Evolutionary conservation across 805 yeast genomes (phyloP), one percentile per base, ranked within the genome.

Genomic region (Kurtzmaniella fragi): DNA sequence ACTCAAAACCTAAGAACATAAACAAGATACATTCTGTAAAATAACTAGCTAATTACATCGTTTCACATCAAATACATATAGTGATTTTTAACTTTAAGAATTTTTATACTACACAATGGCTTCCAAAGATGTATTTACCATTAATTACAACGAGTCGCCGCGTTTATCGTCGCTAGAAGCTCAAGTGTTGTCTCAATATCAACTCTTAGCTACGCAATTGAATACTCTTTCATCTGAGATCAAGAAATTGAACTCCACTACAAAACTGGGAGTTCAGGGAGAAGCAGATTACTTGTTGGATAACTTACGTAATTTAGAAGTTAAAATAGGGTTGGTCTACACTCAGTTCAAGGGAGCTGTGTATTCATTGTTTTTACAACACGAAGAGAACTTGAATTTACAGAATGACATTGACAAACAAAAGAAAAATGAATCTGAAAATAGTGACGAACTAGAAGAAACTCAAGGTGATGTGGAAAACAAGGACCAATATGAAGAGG

Each of bases 301-400:
- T 28, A 75, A 76, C 44, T 56, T 82, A 46, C 66, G 87, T 23
- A 73, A 67, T 17, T 67, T 83, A 37, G 90, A 83, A 48, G 67
- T 76, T 44, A 81, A 81, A 46, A 66, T 79, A 10, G 81, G 82
- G 1, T 57, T 82, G 38, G 82, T 83, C 3, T 78, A 79, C 37
- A 82, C 88, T 1, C 56, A 80, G 32, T 72, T 83, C 57, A 79
- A 81, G 46, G 82, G 84, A 4, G 82, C 88, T 3, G 86, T 83
- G 3, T 83, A 83, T 52, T 75, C 82, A 13, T 61, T 82, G 37
- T 74, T 79, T 40, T 53, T 79, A 30, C 81, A 78, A 47, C 71
- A 71, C 45, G 77, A 67, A 43, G 52, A 42, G 32, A 52, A 41
- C 28, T 34, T 37, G 27, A 40, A 45, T 26, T 34, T 39, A 14